Base-by-base conservation (phyloP, 345 rosid species). In the Populus ilicifolia region DNA sequence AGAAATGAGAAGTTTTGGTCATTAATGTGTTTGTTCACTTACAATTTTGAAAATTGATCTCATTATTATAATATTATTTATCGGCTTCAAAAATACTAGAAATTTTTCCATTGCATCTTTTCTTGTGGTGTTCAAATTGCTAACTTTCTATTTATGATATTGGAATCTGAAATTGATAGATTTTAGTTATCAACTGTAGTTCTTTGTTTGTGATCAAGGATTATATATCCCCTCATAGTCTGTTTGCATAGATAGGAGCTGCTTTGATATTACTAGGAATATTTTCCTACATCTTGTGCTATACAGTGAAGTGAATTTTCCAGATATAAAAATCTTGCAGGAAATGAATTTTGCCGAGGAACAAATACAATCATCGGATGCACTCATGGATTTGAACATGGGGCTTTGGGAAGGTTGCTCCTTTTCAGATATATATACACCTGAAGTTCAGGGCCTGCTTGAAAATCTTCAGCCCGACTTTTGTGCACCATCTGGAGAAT, bases 391-490 rank as follows among this genome's bases (percentile, higher is more conserved):
- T 81, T 88, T 93, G 93, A 94, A 92, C 76, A 61, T 90, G 71
- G 97, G 99, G 39, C 88, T 87, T 3, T 91, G 98, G 99, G 98
- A 93, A 83, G 94, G 99, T 36, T 88, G 93, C 80, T 85, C 79
- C 35, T 72, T 68, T 54, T 86, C 93, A 61, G 96, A 91, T 77
- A 83, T 88, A 67, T 90, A 88, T 66, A 91, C 81, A 0, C 87
- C 92, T 1, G 98, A 95, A 80, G 80, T 89, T 54, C 70, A 88
- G 72, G 83, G 85, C 81, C 84, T 91, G 39, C 88, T 88, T n/a
- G 98, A 93, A 70, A 87, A 85, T 81, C 84, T 84, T 21, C 93
- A 92, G 82, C 98, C 99, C 70, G 98, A 95, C 89, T 95, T 95
- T 85, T 77, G 83, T n/a, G 89, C 93, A 2, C 99, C 98, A 0